Evolutionary conservation across 2,329 filamentous ascomycete genomes (phyloP).

Genomic region (Ambrosiella xylebori): DNA sequence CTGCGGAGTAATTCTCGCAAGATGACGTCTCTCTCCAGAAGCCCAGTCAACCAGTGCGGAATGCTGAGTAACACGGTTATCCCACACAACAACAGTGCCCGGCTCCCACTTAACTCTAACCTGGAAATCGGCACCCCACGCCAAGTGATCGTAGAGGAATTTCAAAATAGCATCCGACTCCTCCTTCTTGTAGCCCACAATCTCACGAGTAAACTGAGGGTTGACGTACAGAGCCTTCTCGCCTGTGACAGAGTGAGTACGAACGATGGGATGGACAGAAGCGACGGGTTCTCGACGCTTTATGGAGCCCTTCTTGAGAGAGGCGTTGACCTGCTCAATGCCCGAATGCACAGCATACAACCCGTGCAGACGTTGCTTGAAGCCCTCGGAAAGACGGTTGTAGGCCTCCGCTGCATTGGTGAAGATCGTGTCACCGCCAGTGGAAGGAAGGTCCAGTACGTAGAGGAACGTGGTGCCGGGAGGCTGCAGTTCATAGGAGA

Average conservation of each 20-base stretch:
- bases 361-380: conserved; percentile 65
- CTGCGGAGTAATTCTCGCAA: conserved; percentile 69
- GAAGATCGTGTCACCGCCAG: conserved; percentile 75
- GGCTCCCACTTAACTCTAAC: conserved; percentile 56
- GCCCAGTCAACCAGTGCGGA: conserved; percentile 71
- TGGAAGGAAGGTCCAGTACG: conserved; percentile 62
- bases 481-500: conserved; percentile 75
- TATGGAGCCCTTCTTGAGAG: conserved; percentile 48
- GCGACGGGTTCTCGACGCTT: conserved; percentile 59
- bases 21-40: conserved; percentile 57
- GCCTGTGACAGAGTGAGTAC: conserved; percentile 67
- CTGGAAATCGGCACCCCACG: conserved; percentile 36
- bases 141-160: conserved; percentile 44
- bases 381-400: conserved; percentile 58
- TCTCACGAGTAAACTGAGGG: conserved; percentile 66
- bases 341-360: conserved; percentile 68
- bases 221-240: conserved; percentile 76
- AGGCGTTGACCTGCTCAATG: conserved; percentile 59
- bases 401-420: conserved; percentile 68
- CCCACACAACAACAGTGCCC: conserved; percentile 73
- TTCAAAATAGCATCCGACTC: conserved; percentile 62
- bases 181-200: conserved; percentile 72
- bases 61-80: conserved; percentile 66
- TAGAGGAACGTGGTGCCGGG: conserved; percentile 84
- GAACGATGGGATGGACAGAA: conserved; percentile 58